Evolutionary conservation across 2,329 filamentous ascomycete genomes (phyloP), one percentile per base, ranked within the genome.

Genomic region (Claviceps sp.): DNA sequence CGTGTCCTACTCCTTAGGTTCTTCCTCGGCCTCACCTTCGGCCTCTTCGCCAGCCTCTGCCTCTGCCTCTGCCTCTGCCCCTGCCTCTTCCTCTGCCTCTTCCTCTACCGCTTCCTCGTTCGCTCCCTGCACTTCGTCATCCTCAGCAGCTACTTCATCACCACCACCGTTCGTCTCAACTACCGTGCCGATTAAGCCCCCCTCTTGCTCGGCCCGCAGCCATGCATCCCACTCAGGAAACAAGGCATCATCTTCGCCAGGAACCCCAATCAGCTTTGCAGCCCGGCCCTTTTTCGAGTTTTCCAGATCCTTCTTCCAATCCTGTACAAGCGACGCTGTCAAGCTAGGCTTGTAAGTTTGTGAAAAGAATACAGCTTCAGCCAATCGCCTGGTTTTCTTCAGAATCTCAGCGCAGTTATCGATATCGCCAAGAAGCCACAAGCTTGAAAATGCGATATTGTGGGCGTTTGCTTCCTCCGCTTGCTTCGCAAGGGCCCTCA

Each of bases 141-240:
- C 42, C 11, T 48, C 49, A 7, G 39, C 45, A n/a, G 43, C 23
- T 13, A 47, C 50, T 37, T 53, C 53, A 17, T 54, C 58, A 22
- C 49, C 48, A 4, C 29, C 43, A 4, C 29, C 43, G 23, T 50
- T 50, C 8, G 34, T 50, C 34, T 50, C 43, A 1, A 23, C 34
- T 22, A 38, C 22, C n/a, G 26, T 26, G 20, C 44, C 50, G 13
- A 50, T 64, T 54, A 69, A 64, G 3, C 73, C 75, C 3, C 86
- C 85, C 60, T 89, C 83, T 53, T 77, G 79, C 72, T 97, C 93
- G 55, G 95, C 65, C 62, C 78, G 77, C 59, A 97, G 65, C 74
- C 88, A 96, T 67, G 93, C 85, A 4, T 95, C 86, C 93, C 93
- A 98, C 62, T 96, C 88, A 0, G 91, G 91, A 71, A 98, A 98